Base-by-base conservation (phyloP, 495 filamentous ascomycete genomes). In the Talaromyces nanjingensis region DNA sequence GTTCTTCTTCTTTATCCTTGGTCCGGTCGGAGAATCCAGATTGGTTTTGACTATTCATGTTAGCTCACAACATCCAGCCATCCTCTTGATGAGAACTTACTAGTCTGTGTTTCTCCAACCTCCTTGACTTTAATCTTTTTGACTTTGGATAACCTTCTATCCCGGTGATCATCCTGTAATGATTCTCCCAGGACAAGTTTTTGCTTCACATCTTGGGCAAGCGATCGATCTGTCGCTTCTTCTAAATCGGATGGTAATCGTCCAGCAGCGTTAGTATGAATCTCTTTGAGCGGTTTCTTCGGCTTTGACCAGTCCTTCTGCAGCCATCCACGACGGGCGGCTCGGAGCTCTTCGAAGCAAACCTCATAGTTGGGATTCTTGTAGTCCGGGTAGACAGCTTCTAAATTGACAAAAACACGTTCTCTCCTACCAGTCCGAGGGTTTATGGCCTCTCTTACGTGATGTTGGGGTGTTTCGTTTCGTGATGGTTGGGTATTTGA, bases 331-430 rank as follows among this genome's bases (percentile, higher is more conserved):
- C 89, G 83, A 61, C 82, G 84, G 6, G 85, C 85, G 9, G 93
- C 96, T 71, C 90, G 84, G 29, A 98, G 78, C 72, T 98, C 94
- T 72, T 98, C 96, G 66, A 97, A 93, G 71, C 91, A 91, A 59
- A 88, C 79, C 74, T 96, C 92, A 42, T 83, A 79, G 4, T 80
- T 80, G 4, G 85, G 79, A 68, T 91, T 86, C 25, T 84, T 79
- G 57, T 83, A 82, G 56, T 89, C 85, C 4, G 92, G 92, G 67
- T 98, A 98, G 53, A 98, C 82, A 37, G 86, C 82, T 73, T 91
- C 83, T 55, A 98, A 78, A 70, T 96, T 87, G 68, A 96, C 91
- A 74, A 91, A 93, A 47, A 97, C 87, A 58, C 88, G 86, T 72
- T 98, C 93, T 63, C 81, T 83, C 72, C 87, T 88, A 61, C 91